Percentiles rank a stretch among this genome's conserved stretches.
These are phyloP conservation scores for Aspergillaceae sp. DNA, from an alignment of 2,329 filamentous ascomycete genomes.

Conservation along the genomic window DNA sequence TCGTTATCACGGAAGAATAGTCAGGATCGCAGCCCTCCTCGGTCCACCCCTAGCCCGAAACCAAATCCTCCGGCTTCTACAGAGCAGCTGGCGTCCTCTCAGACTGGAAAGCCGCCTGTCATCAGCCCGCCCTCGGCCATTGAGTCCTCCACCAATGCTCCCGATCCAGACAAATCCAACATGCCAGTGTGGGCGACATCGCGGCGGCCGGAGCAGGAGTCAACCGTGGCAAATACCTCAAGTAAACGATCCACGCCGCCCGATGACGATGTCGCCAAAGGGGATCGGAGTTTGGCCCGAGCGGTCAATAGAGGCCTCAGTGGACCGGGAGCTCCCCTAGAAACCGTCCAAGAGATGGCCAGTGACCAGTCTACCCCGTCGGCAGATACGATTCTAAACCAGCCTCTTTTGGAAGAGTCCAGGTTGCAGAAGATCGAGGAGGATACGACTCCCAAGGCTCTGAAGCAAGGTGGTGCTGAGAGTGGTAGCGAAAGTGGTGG, in stretches of 20 bases:
- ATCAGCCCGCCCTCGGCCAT: slow-evolving; percentile 46
- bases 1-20: slow-evolving; percentile 59
- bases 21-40: slow-evolving; percentile 56
- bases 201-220: slow-evolving; percentile 22
- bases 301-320: slow-evolving; percentile 52
- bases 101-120: slow-evolving; percentile 58
- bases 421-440: slow-evolving; percentile 29
- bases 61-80: slow-evolving; percentile 50
- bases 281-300: slow-evolving; percentile 36
- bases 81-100: slow-evolving; percentile 59
- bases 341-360: slow-evolving; percentile 79
- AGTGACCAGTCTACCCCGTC: slow-evolving; percentile 66
- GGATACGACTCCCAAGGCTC: slow-evolving; percentile 31
- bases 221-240: slow-evolving; percentile 29
- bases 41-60: slow-evolving; percentile 38
- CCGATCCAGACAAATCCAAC: slow-evolving; percentile 56
- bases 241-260: slow-evolving; percentile 22
- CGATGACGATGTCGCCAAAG: slow-evolving; percentile 21
- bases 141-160: slow-evolving; percentile 54
- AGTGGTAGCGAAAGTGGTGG: slow-evolving; percentile 50
- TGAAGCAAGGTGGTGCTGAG: slow-evolving; percentile 45
- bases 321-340: slow-evolving; percentile 57
- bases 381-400: slow-evolving; percentile 34
- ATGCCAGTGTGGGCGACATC: slow-evolving; percentile 29
- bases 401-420: slow-evolving; percentile 27